Evolutionary conservation across 805 yeast species (phyloP).

Genomic region (Cyberlindnera petersonii): DNA sequence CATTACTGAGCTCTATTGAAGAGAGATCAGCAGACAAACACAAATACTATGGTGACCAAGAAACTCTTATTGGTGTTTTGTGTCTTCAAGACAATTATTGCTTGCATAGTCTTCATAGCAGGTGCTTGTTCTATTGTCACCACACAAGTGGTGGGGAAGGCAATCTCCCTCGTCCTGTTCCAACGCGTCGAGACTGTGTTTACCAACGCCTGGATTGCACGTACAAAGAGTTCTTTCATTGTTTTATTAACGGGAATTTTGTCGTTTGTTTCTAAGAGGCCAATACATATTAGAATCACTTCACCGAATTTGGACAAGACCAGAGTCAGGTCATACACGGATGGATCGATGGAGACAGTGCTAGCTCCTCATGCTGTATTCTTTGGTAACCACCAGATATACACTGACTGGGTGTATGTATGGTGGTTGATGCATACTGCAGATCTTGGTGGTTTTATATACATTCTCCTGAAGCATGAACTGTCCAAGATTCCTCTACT

Average conservation of each 20-base stretch:
- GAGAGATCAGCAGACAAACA: background rate
- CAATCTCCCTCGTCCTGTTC: constrained; percentile 15
- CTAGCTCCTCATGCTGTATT: constrained; percentile 54
- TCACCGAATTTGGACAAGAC: constrained; percentile 32
- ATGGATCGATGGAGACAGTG: constrained; percentile 18
- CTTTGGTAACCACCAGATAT: constrained; percentile 90
- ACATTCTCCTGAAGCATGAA: constrained; percentile 76
- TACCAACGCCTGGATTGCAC: constrained; percentile 41
- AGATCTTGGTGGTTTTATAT: constrained; percentile 57
- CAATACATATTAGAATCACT: constrained; percentile 49
- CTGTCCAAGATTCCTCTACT: constrained; percentile 64
- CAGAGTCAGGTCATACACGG: constrained; percentile 9
- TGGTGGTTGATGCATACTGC: constrained; percentile 85
- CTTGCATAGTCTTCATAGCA: constrained; percentile 12
- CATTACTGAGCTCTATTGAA: background rate
- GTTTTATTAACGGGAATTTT: constrained; percentile 49
- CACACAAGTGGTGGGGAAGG: constrained; percentile 42
- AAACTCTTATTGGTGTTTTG: constrained; percentile 3
- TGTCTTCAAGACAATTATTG: constrained; percentile 2
- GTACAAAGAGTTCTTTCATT: constrained; percentile 58
- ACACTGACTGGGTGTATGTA: constrained; percentile 86
- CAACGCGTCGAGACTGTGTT: constrained; percentile 32
- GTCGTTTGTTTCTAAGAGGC: constrained; percentile 39
- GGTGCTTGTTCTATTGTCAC: constrained; percentile 43
- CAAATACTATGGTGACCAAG: background rate